These are phyloP conservation scores for Striga hermonthica DNA, from an alignment of 305 asterid genomes.

Conservation along the genomic window DNA sequence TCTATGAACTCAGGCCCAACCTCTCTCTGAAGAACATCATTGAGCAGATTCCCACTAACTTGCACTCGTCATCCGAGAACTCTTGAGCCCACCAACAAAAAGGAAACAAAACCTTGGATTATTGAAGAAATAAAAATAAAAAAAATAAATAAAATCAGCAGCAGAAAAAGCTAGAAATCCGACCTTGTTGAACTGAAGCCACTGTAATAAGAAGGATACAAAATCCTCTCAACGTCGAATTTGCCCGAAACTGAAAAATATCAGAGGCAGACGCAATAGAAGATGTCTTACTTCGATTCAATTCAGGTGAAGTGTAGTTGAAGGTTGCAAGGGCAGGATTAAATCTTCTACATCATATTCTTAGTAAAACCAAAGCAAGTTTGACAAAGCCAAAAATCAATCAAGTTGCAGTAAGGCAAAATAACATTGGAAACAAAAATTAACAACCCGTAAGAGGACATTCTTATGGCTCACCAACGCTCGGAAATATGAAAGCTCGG, in stretches of 20 bases:
- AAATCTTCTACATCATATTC: conserved; percentile 97
- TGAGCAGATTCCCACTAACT: conserved; percentile 77
- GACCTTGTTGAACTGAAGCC: too few relatives aligned
- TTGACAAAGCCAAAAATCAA: conserved; percentile 28
- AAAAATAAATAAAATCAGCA: too few relatives aligned
- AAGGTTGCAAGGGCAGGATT: conserved; percentile 89
- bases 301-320: conserved; percentile 92
- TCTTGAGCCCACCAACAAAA: too few relatives aligned
- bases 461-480: conserved; percentile 15
- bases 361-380: conserved; percentile 41
- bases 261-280: conserved; percentile 71
- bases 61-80: conserved; percentile 94
- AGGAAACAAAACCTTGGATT: too few relatives aligned
- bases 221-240: too few relatives aligned
- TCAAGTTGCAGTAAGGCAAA: conserved; percentile 17
- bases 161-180: too few relatives aligned
- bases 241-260: conserved; percentile 55
- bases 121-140: too few relatives aligned
- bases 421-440: neutral
- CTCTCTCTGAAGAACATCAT: conserved; percentile 85
- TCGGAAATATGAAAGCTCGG: too few relatives aligned
- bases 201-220: too few relatives aligned
- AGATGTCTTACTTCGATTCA: conserved; percentile 75
- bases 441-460: conserved; percentile 14
- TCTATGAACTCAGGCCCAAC: conserved; percentile 77